Base-by-base conservation (phyloP, 208 protist genomes). In the Dictyostelium gargantuum region DNA sequence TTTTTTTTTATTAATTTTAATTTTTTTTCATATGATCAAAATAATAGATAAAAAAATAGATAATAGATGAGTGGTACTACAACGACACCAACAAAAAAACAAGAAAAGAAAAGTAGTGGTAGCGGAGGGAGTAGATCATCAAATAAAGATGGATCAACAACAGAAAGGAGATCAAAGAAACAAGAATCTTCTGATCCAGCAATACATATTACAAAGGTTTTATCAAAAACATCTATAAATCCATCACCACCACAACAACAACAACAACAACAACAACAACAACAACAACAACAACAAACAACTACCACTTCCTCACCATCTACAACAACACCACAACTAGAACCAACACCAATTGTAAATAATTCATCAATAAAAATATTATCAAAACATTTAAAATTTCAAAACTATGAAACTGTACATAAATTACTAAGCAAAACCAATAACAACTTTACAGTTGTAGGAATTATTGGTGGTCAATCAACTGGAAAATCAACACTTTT, bases 401-500 rank as follows among this genome's bases (percentile, higher is more conserved):
- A 75, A 75, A 75, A 75, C 3, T 75, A 75, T 48, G 32, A 46
- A 46, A 46, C 21, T 75, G 21, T 42, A 46, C 19, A 40, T 40
- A 75, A 75, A 29, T 1, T 75, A 40, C 29, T 48, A 75, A 75
- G 70, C 48, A 76, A 79, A 79, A 52, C 76, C 23, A 74, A 89
- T 42, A 6, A 0, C 32, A 66, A 68, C 23, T 89, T 89, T 40
- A 89, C 76, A n/a, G 82, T 89, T 3, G n/a, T 89, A 26, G 70
- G 82, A 40, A 40, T 89, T 26, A 48, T 89, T n/a, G 82, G 82
- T 21, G 46, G 68, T 6, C 82, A 89, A 52, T 89, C 82, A 15
- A 32, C 15, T 29, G 82, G 82, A 5, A 89, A 89, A 79, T 89
- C 82, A 29, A 79, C 82, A 15, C 68, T 89, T 19, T 17, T 89